Percentiles rank a stretch among this genome's conserved stretches.
These are phyloP conservation scores for Globisporangium lucens DNA, from an alignment of 352 stramenopile species.

Conservation along the genomic window DNA sequence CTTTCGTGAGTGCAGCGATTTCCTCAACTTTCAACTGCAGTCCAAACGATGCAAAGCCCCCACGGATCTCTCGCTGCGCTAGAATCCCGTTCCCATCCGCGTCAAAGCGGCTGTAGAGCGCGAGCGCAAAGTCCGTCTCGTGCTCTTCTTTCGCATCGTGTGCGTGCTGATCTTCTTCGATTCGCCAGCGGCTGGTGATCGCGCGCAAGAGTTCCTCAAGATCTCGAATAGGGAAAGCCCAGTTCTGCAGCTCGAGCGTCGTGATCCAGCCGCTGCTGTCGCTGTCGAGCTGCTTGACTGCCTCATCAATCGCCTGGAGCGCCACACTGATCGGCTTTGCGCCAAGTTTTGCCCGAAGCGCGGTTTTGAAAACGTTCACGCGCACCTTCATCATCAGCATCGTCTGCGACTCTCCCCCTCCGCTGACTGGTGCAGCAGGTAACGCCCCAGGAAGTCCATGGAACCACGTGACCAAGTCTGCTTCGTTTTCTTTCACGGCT, in stretches of 20 bases:
- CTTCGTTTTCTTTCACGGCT: conserved; percentile 15
- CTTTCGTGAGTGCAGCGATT: conserved; percentile 34
- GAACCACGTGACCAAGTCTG: conserved; percentile 45
- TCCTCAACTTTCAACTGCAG: conserved; percentile 42
- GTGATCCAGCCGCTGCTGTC: conserved; percentile 71
- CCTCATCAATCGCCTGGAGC: conserved; percentile 31
- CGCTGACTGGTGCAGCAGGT: background rate
- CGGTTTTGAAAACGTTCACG: conserved; percentile 52
- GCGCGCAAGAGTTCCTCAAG: conserved; percentile 55
- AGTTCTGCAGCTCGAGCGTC: conserved; percentile 43
- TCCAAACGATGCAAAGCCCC: conserved; percentile 40
- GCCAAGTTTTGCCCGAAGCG: conserved; percentile 26
- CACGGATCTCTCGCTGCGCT: conserved; percentile 49
- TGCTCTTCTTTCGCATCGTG: background rate
- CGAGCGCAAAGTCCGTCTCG: conserved; percentile 19
- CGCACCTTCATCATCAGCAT: conserved; percentile 54
- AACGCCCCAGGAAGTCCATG: conserved; percentile 37
- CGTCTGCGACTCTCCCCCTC: background rate
- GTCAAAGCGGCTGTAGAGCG: conserved; percentile 55
- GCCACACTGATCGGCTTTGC: conserved; percentile 14
- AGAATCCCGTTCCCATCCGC: conserved; percentile 54
- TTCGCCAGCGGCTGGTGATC: conserved; percentile 32
- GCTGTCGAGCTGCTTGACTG: conserved; percentile 43
- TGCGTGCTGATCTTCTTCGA: conserved; percentile 9
- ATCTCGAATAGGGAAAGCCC: conserved; percentile 55